Base-by-base conservation (phyloP, 495 filamentous ascomycete genomes). In the Aspergillus bridgeri region DNA sequence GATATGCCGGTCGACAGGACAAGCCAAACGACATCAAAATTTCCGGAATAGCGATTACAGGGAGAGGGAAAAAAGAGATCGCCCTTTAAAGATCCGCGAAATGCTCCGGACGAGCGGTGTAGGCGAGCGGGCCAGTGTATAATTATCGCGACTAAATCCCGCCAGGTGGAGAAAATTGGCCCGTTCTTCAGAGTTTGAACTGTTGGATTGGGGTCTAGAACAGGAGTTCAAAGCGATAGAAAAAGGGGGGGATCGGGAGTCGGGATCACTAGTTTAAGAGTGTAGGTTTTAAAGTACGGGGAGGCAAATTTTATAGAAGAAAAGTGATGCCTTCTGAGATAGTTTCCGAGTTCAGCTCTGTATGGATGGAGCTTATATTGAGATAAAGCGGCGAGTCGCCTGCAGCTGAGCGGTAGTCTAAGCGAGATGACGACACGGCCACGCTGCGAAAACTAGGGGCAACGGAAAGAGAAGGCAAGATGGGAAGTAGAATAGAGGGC, bases 31-130 rank as follows among this genome's bases (percentile, higher is more conserved):
- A 62, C 53, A 57, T 51, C 53, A 64, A 58, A 52, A 59, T 45
- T 50, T 42, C 29, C 51, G 9, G 29, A 58, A 27, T 48, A 49
- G 54, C 20, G 47, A 59, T 48, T 13, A 15, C 3, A 38, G 33
- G 33, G 11, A 38, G 15, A 9, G 8, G 15, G 48, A 47, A 23
- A 47, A 29, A 19, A 42, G 44, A 5, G 53, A 55, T 48, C 53
- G 27, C 38, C 25, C 43, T 27, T 56, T 21, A 56, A 45, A 62
- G 59, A 60, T 57, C 33, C 20, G 47, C 51, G 23, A 58, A 51
- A 57, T 4, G 20, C 56, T 56, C 53, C 53, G 50, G 60, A 64
- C 58, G 60, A 70, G 63, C 61, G 62, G 63, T 70, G 63, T 64
- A 67, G 60, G 42, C 38, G 25, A 59, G 63, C 63, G 65, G 60